Evolutionary conservation across 2,329 filamentous ascomycete genomes (phyloP), one percentile per base, ranked within the genome.

Genomic region (Aspergillus fischeri): DNA sequence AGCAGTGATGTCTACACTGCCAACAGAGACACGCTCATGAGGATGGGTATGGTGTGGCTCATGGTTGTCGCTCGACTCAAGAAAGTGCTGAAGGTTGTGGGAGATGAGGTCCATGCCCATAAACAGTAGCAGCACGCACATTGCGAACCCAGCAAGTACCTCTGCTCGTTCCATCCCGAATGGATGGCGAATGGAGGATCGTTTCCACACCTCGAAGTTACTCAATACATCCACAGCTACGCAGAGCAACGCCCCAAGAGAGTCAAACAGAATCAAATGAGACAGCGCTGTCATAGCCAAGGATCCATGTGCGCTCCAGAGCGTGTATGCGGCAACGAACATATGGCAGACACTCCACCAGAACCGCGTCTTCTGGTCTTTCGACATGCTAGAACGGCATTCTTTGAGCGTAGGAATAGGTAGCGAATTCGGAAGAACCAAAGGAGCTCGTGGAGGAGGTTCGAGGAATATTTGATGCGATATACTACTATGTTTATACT

Each of bases 161-260:
- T 99, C 94, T 57, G 90, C 90, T 54, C 94, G 86, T 76, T 97
- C 91, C 25, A 99, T 83, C 3, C 84, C 92, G 70, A 99, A 99
- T 0, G 94, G 94, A 75, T 99, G 92, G 25, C 92, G 87, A 65
- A 99, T 89, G 64, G 88, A 95, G 65, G 90, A 93, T 49, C 93
- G 85, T 63, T 91, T 91, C 94, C 94, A 99, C 44, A 97, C 92
- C 72, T 99, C 94, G 67, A 99, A 99, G 73, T 99, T 99, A 52
- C 90, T 87, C 50, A 97, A 84, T 1, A 97, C 90, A 70, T 99
- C 94, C 49, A 97, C 93, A 11, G 86, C 87, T 3, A 96, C 92
- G 72, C 93, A 97, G 4, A 97, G 85, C 50, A 92, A 87, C 4
- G 94, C 94, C 35, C 92, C 94, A 1, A 96, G 85, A 8, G 94